Conservation (phyloP, 208 protist genomes). For the Trypanosoma conorhini region DNA sequence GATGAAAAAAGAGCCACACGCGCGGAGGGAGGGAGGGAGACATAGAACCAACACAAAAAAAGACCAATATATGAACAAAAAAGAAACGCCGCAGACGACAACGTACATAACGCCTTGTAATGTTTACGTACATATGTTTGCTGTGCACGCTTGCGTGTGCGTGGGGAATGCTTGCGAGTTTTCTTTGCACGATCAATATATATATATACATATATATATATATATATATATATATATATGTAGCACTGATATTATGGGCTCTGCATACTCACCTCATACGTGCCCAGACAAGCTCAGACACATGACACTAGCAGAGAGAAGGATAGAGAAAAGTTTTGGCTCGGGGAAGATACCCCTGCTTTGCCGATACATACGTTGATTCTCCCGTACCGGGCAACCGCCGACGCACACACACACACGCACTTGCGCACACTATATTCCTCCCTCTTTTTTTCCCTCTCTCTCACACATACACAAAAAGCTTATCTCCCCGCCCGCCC, state of each 20-base stretch:
- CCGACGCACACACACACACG: not conserved
- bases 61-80: not conserved
- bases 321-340: no score
- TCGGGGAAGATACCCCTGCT: no score
- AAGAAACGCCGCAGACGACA: no score
- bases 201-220: not conserved
- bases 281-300: not conserved
- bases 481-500: not conserved
- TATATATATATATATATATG: not conserved
- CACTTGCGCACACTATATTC: not conserved
- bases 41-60: not conserved
- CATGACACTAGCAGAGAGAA: not conserved
- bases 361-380: no score
- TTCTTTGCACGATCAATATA: not conserved
- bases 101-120: no score
- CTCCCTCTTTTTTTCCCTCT: no score
- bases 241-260: not conserved
- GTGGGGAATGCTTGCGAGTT: no score
- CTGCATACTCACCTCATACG: not conserved
- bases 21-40: not conserved
- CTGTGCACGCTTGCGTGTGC: not conserved
- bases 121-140: no score
- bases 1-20: not conserved
- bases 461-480: constrained; percentile 1
- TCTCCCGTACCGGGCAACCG: not conserved